phyloP scores from a whole-genome alignment of 305 asterid genomes.

The Solanum hybrid region DNA sequence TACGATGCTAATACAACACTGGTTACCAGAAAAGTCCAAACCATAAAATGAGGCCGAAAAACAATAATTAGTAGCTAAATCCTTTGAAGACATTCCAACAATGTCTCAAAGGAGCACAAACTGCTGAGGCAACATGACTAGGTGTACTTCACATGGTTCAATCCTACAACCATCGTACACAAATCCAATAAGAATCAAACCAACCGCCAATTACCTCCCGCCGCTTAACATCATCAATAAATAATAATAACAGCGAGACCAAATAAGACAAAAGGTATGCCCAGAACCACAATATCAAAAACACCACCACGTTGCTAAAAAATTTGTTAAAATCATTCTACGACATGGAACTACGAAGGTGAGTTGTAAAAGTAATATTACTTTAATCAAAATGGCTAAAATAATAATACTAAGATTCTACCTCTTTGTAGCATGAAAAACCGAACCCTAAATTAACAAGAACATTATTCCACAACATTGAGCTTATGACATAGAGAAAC shows the following conservation, averaged over 20 bases:
- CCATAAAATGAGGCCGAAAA: no score
- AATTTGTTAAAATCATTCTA: background rate
- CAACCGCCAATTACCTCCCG: background rate
- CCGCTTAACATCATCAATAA: background rate
- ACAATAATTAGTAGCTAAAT: no score
- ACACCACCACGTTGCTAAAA: background rate
- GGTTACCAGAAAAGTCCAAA: no score
- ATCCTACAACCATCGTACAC: background rate
- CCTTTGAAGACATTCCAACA: background rate
- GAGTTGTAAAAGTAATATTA: background rate
- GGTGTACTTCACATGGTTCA: background rate
- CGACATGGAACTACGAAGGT: background rate
- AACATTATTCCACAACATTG: no score
- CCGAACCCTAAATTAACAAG: background rate
- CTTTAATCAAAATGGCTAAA: background rate
- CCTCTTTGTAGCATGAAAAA: background rate
- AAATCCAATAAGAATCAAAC: background rate
- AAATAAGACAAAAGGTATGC: background rate
- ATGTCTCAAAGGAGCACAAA: background rate
- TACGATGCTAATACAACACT: no score
- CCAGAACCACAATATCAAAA: background rate
- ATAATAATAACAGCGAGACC: background rate
- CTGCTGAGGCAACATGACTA: background rate
- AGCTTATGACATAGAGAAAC: background rate
- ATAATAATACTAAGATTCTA: background rate